Conservation (phyloP, 164 flowering plant genomes). For the Euptelea pleiosperma region DNA sequence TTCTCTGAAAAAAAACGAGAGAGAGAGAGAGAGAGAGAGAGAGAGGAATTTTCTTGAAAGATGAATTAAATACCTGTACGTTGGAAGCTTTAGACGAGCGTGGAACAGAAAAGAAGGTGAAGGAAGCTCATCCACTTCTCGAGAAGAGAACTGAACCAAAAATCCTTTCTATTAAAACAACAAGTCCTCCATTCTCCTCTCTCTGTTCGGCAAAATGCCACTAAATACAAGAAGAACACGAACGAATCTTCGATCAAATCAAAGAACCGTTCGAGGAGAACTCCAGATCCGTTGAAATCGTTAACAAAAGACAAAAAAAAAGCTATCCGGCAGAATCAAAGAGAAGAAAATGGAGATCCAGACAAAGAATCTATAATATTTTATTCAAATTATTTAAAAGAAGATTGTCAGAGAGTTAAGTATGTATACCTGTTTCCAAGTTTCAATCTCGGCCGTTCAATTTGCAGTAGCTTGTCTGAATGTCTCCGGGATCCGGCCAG, state of each 20-base stretch:
- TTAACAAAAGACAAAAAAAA: too few relatives aligned
- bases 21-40: too few relatives aligned
- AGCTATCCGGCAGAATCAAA: too few relatives aligned
- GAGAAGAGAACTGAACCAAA: background rate
- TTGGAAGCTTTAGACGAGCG: background rate
- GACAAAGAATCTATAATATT: too few relatives aligned
- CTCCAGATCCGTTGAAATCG: constrained; percentile 6
- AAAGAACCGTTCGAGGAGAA: background rate
- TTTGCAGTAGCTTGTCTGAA: too few relatives aligned
- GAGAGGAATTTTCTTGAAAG: background rate
- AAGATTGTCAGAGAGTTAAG: too few relatives aligned
- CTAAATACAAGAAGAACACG: background rate
- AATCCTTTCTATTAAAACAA: background rate
- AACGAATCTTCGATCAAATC: background rate
- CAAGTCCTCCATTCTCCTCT: background rate
- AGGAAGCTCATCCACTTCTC: background rate
- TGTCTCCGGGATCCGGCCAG: too few relatives aligned
- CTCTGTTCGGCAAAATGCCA: background rate
- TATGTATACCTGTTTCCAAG: too few relatives aligned
- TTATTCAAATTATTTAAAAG: too few relatives aligned
- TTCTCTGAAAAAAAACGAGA: too few relatives aligned
- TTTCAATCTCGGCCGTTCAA: too few relatives aligned
- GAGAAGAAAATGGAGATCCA: too few relatives aligned
- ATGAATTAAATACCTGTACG: background rate
- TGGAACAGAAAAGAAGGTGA: background rate